Evolutionary conservation across 1,284 basidiomycete genomes (phyloP).

Genomic region (Trametes polyzona): DNA sequence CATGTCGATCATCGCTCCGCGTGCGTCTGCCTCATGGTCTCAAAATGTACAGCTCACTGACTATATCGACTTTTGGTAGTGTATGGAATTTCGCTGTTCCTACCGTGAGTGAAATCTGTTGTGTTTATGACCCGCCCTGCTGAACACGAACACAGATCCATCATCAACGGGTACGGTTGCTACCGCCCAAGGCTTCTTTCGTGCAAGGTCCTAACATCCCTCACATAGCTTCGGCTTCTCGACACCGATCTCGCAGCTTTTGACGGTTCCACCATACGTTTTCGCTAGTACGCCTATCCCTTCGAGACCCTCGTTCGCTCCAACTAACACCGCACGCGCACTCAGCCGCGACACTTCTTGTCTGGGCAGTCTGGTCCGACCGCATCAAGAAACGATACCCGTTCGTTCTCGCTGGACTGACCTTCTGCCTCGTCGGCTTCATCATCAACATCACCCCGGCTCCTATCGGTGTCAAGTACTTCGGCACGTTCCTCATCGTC

Average conservation of each 20-base stretch:
- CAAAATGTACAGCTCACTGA: neutral
- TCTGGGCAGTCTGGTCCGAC: slow-evolving; percentile 64
- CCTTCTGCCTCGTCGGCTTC: slow-evolving; percentile 62
- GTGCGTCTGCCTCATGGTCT: slow-evolving; percentile 44
- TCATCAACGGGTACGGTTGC: slow-evolving; percentile 54
- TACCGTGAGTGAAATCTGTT: slow-evolving; percentile 20
- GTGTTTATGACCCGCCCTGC: neutral
- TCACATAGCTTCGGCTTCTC: slow-evolving; percentile 55
- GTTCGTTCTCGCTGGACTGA: slow-evolving; percentile 59
- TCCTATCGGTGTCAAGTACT: slow-evolving; percentile 60
- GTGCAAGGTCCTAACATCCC: neutral
- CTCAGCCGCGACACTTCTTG: slow-evolving; percentile 54
- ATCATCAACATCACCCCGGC: slow-evolving; percentile 63
- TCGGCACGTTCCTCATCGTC: slow-evolving; percentile 67
- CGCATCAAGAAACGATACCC: slow-evolving; percentile 56
- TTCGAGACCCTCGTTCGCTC: neutral
- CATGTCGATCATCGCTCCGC: slow-evolving; percentile 59
- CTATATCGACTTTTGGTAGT: neutral
- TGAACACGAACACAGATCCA: slow-evolving; percentile 47
- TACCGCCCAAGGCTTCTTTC: too few relatives aligned
- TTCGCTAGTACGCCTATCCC: slow-evolving; percentile 50
- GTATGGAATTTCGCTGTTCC: slow-evolving; percentile 27
- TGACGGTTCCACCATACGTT: slow-evolving; percentile 72
- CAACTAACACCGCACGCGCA: neutral
- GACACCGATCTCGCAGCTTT: slow-evolving; percentile 61